These are phyloP conservation scores for Stentor coeruleus DNA, from an alignment of 73 alveolate species.

Conservation along the genomic window DNA sequence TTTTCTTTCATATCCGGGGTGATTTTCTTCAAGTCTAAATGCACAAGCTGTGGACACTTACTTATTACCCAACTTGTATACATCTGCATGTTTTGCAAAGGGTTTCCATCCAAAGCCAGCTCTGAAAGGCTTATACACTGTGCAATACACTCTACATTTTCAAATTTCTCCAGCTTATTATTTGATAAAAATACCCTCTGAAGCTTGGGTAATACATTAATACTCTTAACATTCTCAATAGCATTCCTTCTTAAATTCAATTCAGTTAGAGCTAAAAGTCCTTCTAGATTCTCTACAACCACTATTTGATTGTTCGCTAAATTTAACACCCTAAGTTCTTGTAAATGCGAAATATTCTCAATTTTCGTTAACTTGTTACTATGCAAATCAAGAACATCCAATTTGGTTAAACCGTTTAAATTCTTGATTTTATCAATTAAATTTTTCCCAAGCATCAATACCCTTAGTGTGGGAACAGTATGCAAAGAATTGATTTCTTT, in stretches of 20 bases:
- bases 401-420: conserved; percentile 67
- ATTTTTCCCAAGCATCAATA: conserved; percentile 84
- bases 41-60: conserved; percentile 54
- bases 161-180: conserved; percentile 72
- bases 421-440: conserved; percentile 73
- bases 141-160: conserved; percentile 62
- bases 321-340: conserved; percentile 78
- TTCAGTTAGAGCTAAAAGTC: conserved; percentile 70
- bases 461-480: conserved; percentile 80
- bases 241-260: conserved; percentile 71
- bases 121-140: conserved; percentile 64
- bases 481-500: conserved; percentile 77
- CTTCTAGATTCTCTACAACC: conserved; percentile 70
- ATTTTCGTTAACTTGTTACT: conserved; percentile 77
- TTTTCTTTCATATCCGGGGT: conserved; percentile 49
- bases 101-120: conserved; percentile 82
- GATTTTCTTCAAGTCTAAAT: conserved; percentile 45
- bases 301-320: conserved; percentile 80
- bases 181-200: conserved; percentile 76
- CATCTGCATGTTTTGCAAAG: conserved; percentile 55
- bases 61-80: conserved; percentile 54
- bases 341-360: conserved; percentile 69
- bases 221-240: conserved; percentile 66
- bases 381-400: conserved; percentile 93
- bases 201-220: conserved; percentile 61